Percentiles rank a stretch among this genome's conserved stretches.
Conservation (phyloP, 306 rosid genomes). For the Cucurbita maxima region DNA sequence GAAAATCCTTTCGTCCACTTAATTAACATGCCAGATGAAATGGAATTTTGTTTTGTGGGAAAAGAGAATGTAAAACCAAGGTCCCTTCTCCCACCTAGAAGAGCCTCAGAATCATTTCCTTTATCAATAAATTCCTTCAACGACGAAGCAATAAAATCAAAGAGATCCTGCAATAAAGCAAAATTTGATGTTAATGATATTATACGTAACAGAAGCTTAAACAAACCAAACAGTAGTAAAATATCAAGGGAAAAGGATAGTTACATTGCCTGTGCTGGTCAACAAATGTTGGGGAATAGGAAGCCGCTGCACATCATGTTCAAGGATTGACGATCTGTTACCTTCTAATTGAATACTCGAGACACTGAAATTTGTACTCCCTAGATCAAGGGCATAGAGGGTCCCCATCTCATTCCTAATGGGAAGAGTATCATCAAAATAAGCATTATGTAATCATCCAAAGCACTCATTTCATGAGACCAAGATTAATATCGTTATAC, state of each 20-base stretch:
- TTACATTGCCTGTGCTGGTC: constrained; percentile 75
- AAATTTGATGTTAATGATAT: background rate
- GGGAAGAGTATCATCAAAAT: background rate
- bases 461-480: background rate
- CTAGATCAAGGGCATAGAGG: constrained; percentile 76
- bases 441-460: background rate
- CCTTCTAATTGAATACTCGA: constrained; percentile 62
- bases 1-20: constrained; percentile 89
- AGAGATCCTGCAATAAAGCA: constrained; percentile 47
- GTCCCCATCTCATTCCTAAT: constrained; percentile 72
- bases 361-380: constrained; percentile 79
- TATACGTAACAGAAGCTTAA: background rate
- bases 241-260: constrained; percentile 1
- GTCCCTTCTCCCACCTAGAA: constrained; percentile 36
- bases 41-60: constrained; percentile 68
- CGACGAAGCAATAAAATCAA: constrained; percentile 66
- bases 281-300: constrained; percentile 55
- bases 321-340: constrained; percentile 32
- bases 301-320: constrained; percentile 45
- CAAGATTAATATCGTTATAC: background rate
- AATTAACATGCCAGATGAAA: constrained; percentile 66
- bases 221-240: background rate
- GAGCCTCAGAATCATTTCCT: constrained; percentile 35
- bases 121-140: constrained; percentile 56
- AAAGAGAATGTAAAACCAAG: constrained; percentile 93